phyloP scores from a whole-genome alignment of 1,139 yeast genomes.

The Geotrichum histeridarum region DNA sequence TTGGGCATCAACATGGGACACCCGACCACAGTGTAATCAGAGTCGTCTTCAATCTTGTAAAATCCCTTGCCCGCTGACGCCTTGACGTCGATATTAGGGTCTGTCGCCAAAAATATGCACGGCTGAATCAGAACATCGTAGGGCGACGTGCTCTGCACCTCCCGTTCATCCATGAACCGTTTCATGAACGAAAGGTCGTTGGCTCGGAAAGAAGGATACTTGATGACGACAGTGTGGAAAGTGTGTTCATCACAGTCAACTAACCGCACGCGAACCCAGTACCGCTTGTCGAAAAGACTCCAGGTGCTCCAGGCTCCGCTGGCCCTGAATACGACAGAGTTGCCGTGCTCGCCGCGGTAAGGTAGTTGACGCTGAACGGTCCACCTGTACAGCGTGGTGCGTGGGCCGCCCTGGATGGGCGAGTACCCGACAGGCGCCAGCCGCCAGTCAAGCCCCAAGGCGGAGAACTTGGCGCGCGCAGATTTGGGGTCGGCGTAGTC shows the following conservation, averaged over 20 bases:
- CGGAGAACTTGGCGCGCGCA: not conserved
- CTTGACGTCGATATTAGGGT: not conserved
- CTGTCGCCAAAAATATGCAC: not conserved
- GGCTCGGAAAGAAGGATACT: conserved; percentile 5
- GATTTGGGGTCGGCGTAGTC: not conserved
- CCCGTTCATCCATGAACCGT: not conserved
- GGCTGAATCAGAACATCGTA: conserved; percentile 9
- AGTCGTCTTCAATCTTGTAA: conserved; percentile 3
- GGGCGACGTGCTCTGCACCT: not conserved
- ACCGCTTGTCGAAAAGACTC: conserved; percentile 48
- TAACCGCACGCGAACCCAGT: conserved; percentile 22
- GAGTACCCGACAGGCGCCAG: not conserved
- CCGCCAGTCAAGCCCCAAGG: conserved; percentile 1
- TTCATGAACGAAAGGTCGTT: conserved; percentile 5
- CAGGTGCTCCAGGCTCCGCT: conserved; percentile 20
- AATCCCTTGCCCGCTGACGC: not conserved
- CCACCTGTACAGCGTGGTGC: conserved; percentile 7
- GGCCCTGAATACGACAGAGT: not conserved
- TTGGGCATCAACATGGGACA: not conserved
- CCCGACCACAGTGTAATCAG: conserved; percentile 6
- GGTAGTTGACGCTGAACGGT: conserved; percentile 10
- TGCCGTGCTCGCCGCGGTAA: not conserved
- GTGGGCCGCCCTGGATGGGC: not conserved
- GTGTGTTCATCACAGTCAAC: not conserved
- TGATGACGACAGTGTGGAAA: conserved; percentile 3